These are phyloP conservation scores for Cryptococcus sp. DNA, from an alignment of 1,284 basidiomycete species.

Conservation along the genomic window DNA sequence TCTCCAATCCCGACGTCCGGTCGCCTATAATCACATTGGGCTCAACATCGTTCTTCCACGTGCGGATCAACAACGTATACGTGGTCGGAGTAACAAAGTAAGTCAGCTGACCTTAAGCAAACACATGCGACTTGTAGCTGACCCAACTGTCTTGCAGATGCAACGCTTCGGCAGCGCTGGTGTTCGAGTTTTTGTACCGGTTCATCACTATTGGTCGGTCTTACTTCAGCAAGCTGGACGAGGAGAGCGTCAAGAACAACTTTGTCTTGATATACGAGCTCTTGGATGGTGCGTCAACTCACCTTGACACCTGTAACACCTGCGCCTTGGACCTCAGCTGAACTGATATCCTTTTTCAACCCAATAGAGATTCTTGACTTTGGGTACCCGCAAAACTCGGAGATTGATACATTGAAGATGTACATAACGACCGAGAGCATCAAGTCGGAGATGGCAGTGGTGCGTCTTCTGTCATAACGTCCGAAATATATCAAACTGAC, in stretches of 20 bases:
- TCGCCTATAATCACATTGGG: slow-evolving; percentile 97
- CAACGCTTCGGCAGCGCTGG: slow-evolving; percentile 95
- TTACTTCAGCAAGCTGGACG: slow-evolving; percentile 97
- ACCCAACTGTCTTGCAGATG: slow-evolving; percentile 58
- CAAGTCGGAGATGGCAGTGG: slow-evolving; percentile 75
- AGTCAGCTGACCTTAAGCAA: slow-evolving; percentile 35
- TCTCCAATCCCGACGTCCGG: slow-evolving; percentile 93
- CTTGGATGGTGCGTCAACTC: slow-evolving; percentile 71
- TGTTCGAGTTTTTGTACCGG: slow-evolving; percentile 96
- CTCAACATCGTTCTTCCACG: slow-evolving; percentile 96
- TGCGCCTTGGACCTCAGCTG: background rate
- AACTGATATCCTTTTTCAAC: background rate
- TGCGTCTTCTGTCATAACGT: slow-evolving; percentile 53
- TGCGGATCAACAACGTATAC: slow-evolving; percentile 91
- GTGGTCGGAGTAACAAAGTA: slow-evolving; percentile 93
- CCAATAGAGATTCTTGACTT: slow-evolving; percentile 91
- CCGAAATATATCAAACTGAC: slow-evolving; percentile 18
- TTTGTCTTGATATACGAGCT: slow-evolving; percentile 96
- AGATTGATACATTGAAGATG: slow-evolving; percentile 94
- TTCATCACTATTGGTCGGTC: slow-evolving; percentile 90
- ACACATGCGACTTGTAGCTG: background rate
- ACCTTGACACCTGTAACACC: background rate
- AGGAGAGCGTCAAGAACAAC: slow-evolving; percentile 98
- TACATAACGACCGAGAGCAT: slow-evolving; percentile 98
- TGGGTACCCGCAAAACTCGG: slow-evolving; percentile 99